Conservation (phyloP, 2,329 filamentous ascomycete genomes). For the Ophiocordyceps camponoti-rufipedis region DNA sequence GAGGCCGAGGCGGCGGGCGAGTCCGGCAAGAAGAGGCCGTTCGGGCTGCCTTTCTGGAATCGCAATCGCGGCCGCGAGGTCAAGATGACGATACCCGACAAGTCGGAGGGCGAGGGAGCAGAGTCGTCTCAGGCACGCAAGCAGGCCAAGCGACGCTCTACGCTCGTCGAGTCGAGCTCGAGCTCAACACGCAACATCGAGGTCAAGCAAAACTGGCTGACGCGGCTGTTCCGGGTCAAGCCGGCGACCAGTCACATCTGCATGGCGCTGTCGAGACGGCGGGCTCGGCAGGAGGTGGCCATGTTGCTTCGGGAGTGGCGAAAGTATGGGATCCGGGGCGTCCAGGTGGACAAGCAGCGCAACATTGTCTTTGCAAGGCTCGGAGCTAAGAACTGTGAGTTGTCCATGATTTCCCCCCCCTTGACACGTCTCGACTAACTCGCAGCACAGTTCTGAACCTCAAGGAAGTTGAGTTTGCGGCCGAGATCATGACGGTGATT, state of each 20-base stretch:
- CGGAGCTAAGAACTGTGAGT: conserved; percentile 59
- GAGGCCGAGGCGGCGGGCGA: conserved; percentile 7
- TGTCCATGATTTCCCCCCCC: background rate
- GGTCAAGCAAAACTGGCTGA: conserved; percentile 69
- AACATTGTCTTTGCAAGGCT: conserved; percentile 69
- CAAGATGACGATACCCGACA: conserved; percentile 27
- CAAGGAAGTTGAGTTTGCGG: conserved; percentile 75
- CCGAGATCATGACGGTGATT: conserved; percentile 75
- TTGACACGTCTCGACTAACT: too few species aligned
- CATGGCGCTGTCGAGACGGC: conserved; percentile 48
- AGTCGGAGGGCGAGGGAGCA: conserved; percentile 1
- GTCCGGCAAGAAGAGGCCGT: conserved; percentile 30
- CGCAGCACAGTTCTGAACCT: conserved; percentile 38
- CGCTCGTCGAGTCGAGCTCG: conserved; percentile 17
- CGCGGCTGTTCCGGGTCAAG: conserved; percentile 76
- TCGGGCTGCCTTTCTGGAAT: conserved; percentile 38
- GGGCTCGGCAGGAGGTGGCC: conserved; percentile 60
- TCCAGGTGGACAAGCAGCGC: conserved; percentile 60
- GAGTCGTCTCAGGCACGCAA: background rate
- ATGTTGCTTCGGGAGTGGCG: conserved; percentile 64
- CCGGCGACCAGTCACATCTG: conserved; percentile 61
- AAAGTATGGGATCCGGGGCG: conserved; percentile 61
- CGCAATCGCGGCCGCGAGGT: conserved; percentile 23
- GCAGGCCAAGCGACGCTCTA: conserved; percentile 6
- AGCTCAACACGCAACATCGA: conserved; percentile 35